These are phyloP conservation scores for Trypanosomatidae sp. DNA, from an alignment of 208 protist genomes.

Conservation along the genomic window DNA sequence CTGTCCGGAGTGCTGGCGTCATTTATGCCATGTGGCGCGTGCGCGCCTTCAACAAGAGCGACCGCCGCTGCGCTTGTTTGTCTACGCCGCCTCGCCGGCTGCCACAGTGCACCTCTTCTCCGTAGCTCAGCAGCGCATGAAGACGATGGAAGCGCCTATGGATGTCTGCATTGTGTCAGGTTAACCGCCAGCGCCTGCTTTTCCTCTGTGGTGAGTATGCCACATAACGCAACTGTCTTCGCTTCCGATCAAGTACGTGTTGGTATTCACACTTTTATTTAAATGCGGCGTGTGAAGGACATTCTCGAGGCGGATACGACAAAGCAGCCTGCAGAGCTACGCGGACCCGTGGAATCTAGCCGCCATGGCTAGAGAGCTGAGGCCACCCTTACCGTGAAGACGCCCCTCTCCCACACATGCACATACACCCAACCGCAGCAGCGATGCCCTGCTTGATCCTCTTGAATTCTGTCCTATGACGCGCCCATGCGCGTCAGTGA, in stretches of 20 bases:
- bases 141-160: constrained; percentile 16
- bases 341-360: background rate
- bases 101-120: constrained; percentile 13
- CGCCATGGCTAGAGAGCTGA: background rate
- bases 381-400: background rate
- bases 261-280: background rate
- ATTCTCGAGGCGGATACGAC: background rate
- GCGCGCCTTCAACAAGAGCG: constrained; percentile 30
- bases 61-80: constrained; percentile 51
- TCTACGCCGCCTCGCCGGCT: constrained; percentile 14
- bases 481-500: background rate
- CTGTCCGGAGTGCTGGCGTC: constrained; percentile 78
- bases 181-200: background rate
- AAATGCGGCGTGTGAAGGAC: background rate
- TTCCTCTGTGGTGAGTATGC: background rate
- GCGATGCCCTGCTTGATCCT: background rate
- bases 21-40: constrained; percentile 50
- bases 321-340: background rate
- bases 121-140: constrained; percentile 25
- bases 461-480: too few relatives aligned
- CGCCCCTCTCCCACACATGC: background rate
- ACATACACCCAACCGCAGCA: background rate
- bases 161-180: constrained; percentile 19
- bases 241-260: background rate
- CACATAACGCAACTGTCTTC: background rate